These are phyloP conservation scores for Colletotrichum tabaci DNA, from an alignment of 2,329 filamentous ascomycete genomes.

Conservation along the genomic window DNA sequence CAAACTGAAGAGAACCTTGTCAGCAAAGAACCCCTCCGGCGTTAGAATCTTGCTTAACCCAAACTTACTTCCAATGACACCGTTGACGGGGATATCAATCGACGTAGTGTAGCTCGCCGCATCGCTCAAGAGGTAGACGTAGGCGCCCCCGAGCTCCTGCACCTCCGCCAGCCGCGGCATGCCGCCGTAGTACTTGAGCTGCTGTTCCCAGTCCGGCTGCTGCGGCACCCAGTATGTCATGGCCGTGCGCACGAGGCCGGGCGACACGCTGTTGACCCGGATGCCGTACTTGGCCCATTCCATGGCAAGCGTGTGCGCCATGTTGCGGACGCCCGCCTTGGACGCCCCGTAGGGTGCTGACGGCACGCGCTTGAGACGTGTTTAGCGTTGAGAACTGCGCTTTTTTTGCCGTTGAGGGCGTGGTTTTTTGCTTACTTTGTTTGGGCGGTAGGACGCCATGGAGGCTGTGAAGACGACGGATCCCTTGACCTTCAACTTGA, in stretches of 20 bases:
- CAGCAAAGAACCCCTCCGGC: too few relatives aligned
- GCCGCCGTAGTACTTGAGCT: conserved; percentile 72
- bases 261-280: conserved; percentile 63
- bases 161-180: conserved; percentile 62
- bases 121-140: conserved; percentile 70
- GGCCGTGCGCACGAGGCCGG: conserved; percentile 60
- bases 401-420: neutral
- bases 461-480: conserved; percentile 62
- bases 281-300: conserved; percentile 64
- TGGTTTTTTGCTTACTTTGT: conserved; percentile 49
- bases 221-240: conserved; percentile 66
- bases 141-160: conserved; percentile 68
- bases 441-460: conserved; percentile 65
- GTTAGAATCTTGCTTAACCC: neutral
- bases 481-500: conserved; percentile 53
- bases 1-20: neutral
- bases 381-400: neutral
- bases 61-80: conserved; percentile 51
- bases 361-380: conserved; percentile 56
- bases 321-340: conserved; percentile 60
- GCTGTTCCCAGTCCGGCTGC: conserved; percentile 67
- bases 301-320: conserved; percentile 60
- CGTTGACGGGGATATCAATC: conserved; percentile 65
- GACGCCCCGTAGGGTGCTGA: conserved; percentile 64
- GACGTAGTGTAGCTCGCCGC: conserved; percentile 65